Percentiles rank a stretch among this genome's conserved stretches.
phyloP scores from a whole-genome alignment of 2,329 filamentous ascomycete species.

The Fusarium chaquense region DNA sequence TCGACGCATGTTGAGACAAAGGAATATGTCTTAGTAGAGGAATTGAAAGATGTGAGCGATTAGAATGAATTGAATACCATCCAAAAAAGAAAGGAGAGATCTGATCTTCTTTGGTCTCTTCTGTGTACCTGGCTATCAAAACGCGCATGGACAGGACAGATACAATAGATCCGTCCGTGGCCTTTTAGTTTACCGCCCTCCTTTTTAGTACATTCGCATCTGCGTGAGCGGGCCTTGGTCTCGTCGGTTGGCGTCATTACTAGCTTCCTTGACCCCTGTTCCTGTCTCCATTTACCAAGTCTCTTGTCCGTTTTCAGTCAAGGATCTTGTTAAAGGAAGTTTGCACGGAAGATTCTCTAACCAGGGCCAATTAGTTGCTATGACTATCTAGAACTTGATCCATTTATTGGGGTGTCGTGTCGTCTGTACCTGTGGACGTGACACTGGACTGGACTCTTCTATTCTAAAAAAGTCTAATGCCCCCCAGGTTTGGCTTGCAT shows the following conservation, averaged over 20 bases:
- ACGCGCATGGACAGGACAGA: background rate
- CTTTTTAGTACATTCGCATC: background rate
- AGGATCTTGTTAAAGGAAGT: constrained; percentile 18
- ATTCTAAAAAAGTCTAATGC: constrained; percentile 17
- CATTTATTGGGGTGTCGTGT: background rate
- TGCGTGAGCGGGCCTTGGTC: background rate
- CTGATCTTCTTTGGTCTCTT: background rate
- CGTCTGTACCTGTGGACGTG: background rate
- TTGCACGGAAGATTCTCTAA: constrained; percentile 29
- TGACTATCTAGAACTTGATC: background rate
- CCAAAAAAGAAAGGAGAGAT: background rate
- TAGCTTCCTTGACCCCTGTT: constrained; percentile 10
- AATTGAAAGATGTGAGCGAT: background rate
- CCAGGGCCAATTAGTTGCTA: constrained; percentile 12
- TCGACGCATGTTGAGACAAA: background rate
- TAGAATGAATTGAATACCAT: constrained; percentile 17
- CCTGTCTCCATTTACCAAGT: constrained; percentile 2
- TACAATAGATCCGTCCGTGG: background rate
- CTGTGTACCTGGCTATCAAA: background rate
- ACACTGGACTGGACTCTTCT: too few relatives aligned
- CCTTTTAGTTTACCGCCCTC: background rate
- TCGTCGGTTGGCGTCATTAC: constrained; percentile 23
- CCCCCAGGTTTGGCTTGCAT: constrained; percentile 14
- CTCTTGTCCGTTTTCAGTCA: constrained; percentile 23
- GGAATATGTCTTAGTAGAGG: constrained; percentile 7